Evolutionary conservation across 148 eudicot species (phyloP).

Genomic region (Vaccinium vitisidaea): DNA sequence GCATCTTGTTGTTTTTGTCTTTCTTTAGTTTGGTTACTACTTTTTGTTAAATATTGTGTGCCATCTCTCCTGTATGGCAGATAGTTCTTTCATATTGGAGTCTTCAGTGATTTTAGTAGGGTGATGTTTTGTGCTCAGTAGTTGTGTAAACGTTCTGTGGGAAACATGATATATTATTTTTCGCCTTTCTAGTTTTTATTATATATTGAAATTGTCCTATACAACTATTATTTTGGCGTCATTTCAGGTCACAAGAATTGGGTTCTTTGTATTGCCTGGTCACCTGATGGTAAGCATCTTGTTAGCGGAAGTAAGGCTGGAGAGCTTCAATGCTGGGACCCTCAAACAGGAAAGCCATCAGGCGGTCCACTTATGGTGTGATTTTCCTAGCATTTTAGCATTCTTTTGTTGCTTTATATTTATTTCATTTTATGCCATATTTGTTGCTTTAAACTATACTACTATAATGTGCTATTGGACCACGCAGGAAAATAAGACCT

Average conservation of each 20-base stretch:
- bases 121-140: neutral
- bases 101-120: neutral
- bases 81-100: neutral
- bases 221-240: neutral
- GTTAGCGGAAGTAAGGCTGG: slow-evolving; percentile 98
- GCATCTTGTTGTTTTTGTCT: neutral
- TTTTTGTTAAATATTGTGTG: neutral
- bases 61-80: too few relatives aligned
- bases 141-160: neutral
- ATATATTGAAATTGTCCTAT: neutral
- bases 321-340: slow-evolving; percentile 93
- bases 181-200: neutral
- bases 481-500: neutral
- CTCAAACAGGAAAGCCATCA: slow-evolving; percentile 71
- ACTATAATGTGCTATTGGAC: neutral
- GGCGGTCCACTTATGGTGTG: slow-evolving; percentile 69
- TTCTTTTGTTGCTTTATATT: neutral
- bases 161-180: neutral
- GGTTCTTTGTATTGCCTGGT: slow-evolving; percentile 98
- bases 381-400: neutral
- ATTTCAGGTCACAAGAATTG: slow-evolving; percentile 85
- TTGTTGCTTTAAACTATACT: neutral
- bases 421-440: neutral
- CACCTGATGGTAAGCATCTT: slow-evolving; percentile 94
- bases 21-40: neutral